Evolutionary conservation across 2,329 filamentous ascomycete species (phyloP).

Genomic region (Monosporascus sp.): DNA sequence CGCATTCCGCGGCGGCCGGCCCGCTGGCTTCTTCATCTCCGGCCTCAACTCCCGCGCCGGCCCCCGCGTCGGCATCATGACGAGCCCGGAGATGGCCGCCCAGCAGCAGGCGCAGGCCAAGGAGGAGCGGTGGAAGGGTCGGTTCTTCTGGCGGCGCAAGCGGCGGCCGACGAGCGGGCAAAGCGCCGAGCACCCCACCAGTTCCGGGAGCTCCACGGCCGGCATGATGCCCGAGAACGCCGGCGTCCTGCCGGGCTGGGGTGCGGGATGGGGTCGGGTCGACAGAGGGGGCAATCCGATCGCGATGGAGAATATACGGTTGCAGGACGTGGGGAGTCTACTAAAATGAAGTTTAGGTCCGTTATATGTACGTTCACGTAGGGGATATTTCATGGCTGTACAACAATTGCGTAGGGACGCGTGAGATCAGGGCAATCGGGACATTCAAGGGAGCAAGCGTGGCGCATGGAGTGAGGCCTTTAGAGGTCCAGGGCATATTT

Average conservation of each 20-base stretch:
- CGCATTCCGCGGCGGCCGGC: slow-evolving; percentile 44
- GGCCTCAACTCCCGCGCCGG: slow-evolving; percentile 19
- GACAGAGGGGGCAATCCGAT: slow-evolving; percentile 26
- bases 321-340: slow-evolving; percentile 33
- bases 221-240: slow-evolving; percentile 12
- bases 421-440: too few relatives aligned
- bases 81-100: slow-evolving; percentile 33
- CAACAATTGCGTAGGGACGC: too few relatives aligned
- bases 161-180: slow-evolving; percentile 2
- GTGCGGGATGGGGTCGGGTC: slow-evolving; percentile 34
- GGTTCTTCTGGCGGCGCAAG: slow-evolving; percentile 13
- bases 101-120: slow-evolving; percentile 15
- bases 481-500: too few relatives aligned
- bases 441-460: too few relatives aligned
- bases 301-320: slow-evolving; percentile 27
- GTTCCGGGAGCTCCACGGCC: slow-evolving; percentile 21
- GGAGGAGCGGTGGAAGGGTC: slow-evolving; percentile 13
- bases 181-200: slow-evolving; percentile 10
- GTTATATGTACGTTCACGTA: not conserved
- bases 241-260: slow-evolving; percentile 31
- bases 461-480: too few relatives aligned
- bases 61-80: slow-evolving; percentile 37
- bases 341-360: slow-evolving; percentile 13
- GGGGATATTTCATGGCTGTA: too few relatives aligned
- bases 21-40: slow-evolving; percentile 46